Conservation (phyloP, 2,329 filamentous ascomycete genomes). For the Neoscytalidium dimidiatum region DNA sequence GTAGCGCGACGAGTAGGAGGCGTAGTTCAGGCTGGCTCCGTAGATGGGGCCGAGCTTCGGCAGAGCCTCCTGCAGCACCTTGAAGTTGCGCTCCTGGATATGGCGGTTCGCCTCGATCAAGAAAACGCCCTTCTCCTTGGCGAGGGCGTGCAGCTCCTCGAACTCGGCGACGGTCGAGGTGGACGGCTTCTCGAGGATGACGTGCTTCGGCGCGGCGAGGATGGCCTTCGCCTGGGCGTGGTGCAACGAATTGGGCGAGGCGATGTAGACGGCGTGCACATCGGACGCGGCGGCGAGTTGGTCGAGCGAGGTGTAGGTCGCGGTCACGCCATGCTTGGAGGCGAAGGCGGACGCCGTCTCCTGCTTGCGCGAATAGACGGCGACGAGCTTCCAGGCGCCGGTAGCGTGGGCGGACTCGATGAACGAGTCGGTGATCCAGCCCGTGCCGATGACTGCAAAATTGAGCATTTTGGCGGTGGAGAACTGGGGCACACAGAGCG, state of each 20-base stretch:
- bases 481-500: neutral
- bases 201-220: conserved; percentile 48
- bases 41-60: conserved; percentile 44
- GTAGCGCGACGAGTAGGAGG: conserved; percentile 49
- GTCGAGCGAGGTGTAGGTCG: conserved; percentile 43
- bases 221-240: conserved; percentile 47
- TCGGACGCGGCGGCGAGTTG: conserved; percentile 39
- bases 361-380: conserved; percentile 50
- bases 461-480: conserved; percentile 32
- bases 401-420: conserved; percentile 47
- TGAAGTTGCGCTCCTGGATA: conserved; percentile 53
- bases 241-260: conserved; percentile 52
- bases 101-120: conserved; percentile 53
- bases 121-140: conserved; percentile 43
- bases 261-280: conserved; percentile 50
- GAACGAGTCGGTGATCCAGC: conserved; percentile 54
- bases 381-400: conserved; percentile 44
- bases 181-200: conserved; percentile 54
- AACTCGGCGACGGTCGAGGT: conserved; percentile 46
- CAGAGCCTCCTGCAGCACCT: conserved; percentile 41
- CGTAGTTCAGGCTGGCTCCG: conserved; percentile 48
- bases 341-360: conserved; percentile 47
- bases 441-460: conserved; percentile 50
- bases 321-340: conserved; percentile 39
- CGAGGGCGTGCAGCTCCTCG: conserved; percentile 44